Evolutionary conservation across 495 filamentous ascomycete species (phyloP), one percentile per base, ranked within the genome.

Genomic region (Amniculicola lignicola): DNA sequence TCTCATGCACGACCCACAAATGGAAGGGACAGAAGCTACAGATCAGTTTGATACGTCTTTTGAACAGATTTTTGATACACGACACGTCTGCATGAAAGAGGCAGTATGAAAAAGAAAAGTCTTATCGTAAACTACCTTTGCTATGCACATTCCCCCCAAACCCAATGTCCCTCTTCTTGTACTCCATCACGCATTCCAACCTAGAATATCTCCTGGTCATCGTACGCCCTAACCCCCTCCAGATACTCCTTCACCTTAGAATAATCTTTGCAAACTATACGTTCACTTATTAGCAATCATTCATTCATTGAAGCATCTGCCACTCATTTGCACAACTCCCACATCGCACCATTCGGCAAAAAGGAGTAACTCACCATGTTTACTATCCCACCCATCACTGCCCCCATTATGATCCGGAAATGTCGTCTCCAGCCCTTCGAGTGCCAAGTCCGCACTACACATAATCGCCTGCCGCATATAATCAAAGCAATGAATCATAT

Each of bases 401-500:
- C 74, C 74, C 4, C 73, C 71, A 43, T 75, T 75, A 37, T 75
- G 67, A 48, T 74, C 72, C 0, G 73, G 72, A 52, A 74, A 77
- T 0, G 73, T 75, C 0, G 73, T 74, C 59, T 75, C 70, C 7
- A 67, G 65, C 1, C 70, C 70, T 57, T 77, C 74, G 7, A 77
- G 60, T 7, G 71, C 68, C 62, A 73, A 72, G 54, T 75, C 74
- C 19, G 72, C 69, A 21, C 64, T 69, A 43, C 74, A 77, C 69
- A 75, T 69, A 40, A 77, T 75, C 15, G 74, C 70, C 45, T 77
- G 75, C 12, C 74, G 65, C 70, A 77, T 71, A 48, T 75, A 75
- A 53, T 75, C 73, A 52, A 77, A 75, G 64, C 74, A 77, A 62
- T 77, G 74, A 22, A 73, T 72, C 71, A 75, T 75, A 50, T 77